Base-by-base conservation (phyloP, 768 basidiomycete genomes). In the Dendrothele bispora region DNA sequence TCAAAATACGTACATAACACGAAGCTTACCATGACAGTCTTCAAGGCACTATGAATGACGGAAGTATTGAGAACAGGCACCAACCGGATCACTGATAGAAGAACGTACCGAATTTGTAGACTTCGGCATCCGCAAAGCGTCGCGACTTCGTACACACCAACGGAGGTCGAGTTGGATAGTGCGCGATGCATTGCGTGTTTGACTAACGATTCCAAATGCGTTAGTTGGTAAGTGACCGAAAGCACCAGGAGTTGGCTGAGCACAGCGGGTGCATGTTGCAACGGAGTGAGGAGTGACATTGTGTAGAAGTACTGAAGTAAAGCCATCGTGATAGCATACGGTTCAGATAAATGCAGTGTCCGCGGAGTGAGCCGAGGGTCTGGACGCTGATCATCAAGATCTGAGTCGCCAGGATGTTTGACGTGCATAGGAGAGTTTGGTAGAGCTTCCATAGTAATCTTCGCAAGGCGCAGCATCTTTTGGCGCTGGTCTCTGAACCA, bases 251-350 rank as follows among this genome's bases (percentile, higher is more conserved):
- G 74, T 54, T 92, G 90, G 58, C 88, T 88, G 38, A 98, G 75
- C 22, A 98, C 88, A 2, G 92, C 86, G 4, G 92, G 89, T 6
- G 89, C 84, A 57, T 92, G 91, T 63, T 99, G 95, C 35, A 97
- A 75, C 5, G 91, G 90, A 0, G 95, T 98, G 46, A 91, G 73
- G 28, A 99, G 77, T 1, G 88, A 79, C 44, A 86, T 76, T 1
- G 93, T 83, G 69, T 98, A 98, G 52, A 99, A 83, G 69, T 98
- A 99, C 65, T 99, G 94, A 55, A 98, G 65, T 43, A 98, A 70
- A 7, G 94, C 95, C 45, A 95, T 70, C 2, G 88, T 86, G 56
- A 97, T 84, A 1, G 93, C 85, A 60, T 90, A 95, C 2, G 93
- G 84, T 59, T 97, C 94, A 2, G 93, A 91, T 20, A 98, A 74